Base-by-base conservation (phyloP, 805 yeast genomes). In the Candida ascalaphidarum region DNA sequence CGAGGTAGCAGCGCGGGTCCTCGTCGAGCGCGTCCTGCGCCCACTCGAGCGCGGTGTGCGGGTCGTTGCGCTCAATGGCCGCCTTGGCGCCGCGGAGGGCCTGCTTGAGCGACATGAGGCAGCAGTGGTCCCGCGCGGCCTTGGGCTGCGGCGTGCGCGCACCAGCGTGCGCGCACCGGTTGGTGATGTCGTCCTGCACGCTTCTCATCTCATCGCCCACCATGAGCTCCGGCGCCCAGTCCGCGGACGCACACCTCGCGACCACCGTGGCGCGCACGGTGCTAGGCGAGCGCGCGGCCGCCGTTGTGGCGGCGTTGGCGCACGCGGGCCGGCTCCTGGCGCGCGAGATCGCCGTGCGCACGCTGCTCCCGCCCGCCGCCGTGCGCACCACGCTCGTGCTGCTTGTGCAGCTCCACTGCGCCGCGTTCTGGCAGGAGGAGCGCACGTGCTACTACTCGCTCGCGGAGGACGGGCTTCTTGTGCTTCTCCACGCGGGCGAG, bases 351-450 rank as follows among this genome's bases (percentile, higher is more conserved):
- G 50, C 67, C 23, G 48, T 53, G 16, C 54, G 56, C 28, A 59
- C 78, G 3, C 52, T 57, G 7, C 47, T 81, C 27, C 68, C 78
- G 1, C 29, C 59, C 0, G 50, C 68, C 10, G 54, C 68, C 10
- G 72, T 83, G 12, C 77, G 77, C 38, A 70, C 78, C 19, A 64
- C 81, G 0, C 59, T 89, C 23, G 94, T 83, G 4, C 71, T 88
- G 6, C 58, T 89, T 43, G 65, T 88, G 22, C 96, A 89, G 52
- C 61, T 84, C 36, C 73, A 81, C 34, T 81, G 94, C 50, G 76
- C 83, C 7, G 68, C 68, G 14, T 74, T 74, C 44, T 77, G 86
- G 74, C 56, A 55, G 11, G 81, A 74, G 17, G 37, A 32, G 2
- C 46, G 39, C 26, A 37, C 49, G 11, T 61, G 69, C 1, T 68